Evolutionary conservation across 371 early-diverging fungal species (phyloP), one percentile per base, ranked within the genome.

Genomic region (Mucor indicus): DNA sequence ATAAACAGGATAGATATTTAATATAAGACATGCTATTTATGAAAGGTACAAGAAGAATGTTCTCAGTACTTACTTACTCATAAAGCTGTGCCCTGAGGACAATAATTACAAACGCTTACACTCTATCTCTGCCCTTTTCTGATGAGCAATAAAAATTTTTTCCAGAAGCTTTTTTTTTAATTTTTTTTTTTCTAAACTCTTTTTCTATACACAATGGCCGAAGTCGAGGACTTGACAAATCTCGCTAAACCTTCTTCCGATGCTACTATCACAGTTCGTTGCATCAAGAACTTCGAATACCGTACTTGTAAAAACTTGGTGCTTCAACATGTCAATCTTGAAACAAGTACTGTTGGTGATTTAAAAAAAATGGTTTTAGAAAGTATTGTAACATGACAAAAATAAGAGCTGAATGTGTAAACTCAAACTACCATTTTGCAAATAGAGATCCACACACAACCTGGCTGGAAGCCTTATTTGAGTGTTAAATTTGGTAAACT

Each of bases 201-300:
- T 31, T 27, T 33, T 16, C 12, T 35, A 15, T 32, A 12, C n/a
- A 29, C 19, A 48, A 48, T 53, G 53, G 32, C 50, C 16, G 49
- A 32, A 36, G 36, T 33, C n/a, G 54, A 59, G 15, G 59, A 58
- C 20, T 65, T 83, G 7, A 77, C 83, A 12, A 81, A 78, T 53
- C 77, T 75, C 20, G 55, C 73, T 4, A 72, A 75, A 11, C 81
- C 84, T 19, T 48, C 63, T 30, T 77, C 77, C 13, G 72, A 77
- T 31, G 78, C 85, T 19, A 83, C 80, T 0, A 46, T 94, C n/a
- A 95, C 95, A 9, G 72, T 95, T 43, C 80, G 95, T 3, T 71
- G 91, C 42, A 92, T 95, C 62, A 91, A 90, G 62, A 89, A 83
- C 29, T 93, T 95, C 60, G 93, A 92, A 59, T 94, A 89, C 72